Base-by-base conservation (phyloP, 2,329 filamentous ascomycete genomes). In the Arthrobotrys iridis region DNA sequence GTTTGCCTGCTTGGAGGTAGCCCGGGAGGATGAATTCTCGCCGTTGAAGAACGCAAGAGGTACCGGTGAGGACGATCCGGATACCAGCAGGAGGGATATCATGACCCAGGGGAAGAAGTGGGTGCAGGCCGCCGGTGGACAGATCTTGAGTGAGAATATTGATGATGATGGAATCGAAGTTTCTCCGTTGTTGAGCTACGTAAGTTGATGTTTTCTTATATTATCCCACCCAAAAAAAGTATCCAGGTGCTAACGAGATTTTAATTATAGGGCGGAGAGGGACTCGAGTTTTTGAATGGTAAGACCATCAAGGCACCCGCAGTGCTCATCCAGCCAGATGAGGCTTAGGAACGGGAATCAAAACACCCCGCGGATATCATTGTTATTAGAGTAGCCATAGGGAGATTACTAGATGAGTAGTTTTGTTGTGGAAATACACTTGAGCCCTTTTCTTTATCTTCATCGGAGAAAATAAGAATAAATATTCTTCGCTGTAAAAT, bases 21-120 rank as follows among this genome's bases (percentile, higher is more conserved):
- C 90, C 83, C 92, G 95, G 76, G 93, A 97, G 85, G 95, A 99
- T 79, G 95, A 99, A 84, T 99, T 99, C 85, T 97, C 93, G 26
- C 95, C 95, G 3, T 85, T 99, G 78, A 99, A 99, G 89, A 99
- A 99, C 81, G 88, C 88, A 8, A 87, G 86, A 77, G 92, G 93
- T 64, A 93, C 92, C 41, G 92, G 92, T 30, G 91, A 97, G 84
- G 95, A 99, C 81, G 93, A 97, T 82, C 91, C 93, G 8, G 93
- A 97, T 79, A 99, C 95, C 58, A 97, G 93, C 86, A 92, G 90
- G 84, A 86, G 85, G 78, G 93, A 98, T 82, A 96, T 98, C 81
- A 90, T 97, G 89, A 85, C 86, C 48, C 95, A 98, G 84, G 95
- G 95, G 46, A 88, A 89, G 83, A 89, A 91, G 80, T 99, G 95